Percentiles rank a stretch among this genome's conserved stretches.
phyloP scores from a whole-genome alignment of 495 filamentous ascomycete species.

The Aspergillus taichungensis region DNA sequence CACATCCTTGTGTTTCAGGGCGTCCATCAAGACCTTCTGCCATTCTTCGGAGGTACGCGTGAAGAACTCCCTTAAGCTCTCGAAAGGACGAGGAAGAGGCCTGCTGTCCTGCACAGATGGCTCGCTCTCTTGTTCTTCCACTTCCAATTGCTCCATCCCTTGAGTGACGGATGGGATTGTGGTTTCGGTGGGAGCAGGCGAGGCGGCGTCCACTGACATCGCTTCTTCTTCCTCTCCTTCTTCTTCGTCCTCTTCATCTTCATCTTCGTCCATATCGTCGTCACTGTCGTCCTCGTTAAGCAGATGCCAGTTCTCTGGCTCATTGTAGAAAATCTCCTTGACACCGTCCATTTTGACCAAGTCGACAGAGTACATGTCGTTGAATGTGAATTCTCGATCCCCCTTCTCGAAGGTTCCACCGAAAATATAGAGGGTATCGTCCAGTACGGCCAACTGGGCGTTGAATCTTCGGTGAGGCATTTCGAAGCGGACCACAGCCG shows the following conservation, averaged over 20 bases:
- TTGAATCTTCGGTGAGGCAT: constrained; percentile 87
- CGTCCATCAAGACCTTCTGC: constrained; percentile 75
- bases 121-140: constrained; percentile 46
- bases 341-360: constrained; percentile 87
- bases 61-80: constrained; percentile 88
- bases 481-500: constrained; percentile 49
- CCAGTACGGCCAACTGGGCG: constrained; percentile 79
- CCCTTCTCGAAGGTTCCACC: constrained; percentile 93
- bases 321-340: constrained; percentile 74
- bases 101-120: constrained; percentile 36
- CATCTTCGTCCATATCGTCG: constrained; percentile 60
- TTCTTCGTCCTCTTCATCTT: constrained; percentile 56
- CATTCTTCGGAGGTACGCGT: constrained; percentile 77
- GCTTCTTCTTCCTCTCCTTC: constrained; percentile 32
- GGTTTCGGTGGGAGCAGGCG: constrained; percentile 26
- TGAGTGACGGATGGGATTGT: constrained; percentile 37
- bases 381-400: constrained; percentile 87
- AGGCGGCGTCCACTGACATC: constrained; percentile 32
- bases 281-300: constrained; percentile 60
- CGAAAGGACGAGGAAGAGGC: constrained; percentile 69
- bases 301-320: constrained; percentile 80
- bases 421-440: constrained; percentile 85
- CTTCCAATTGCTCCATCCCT: constrained; percentile 54
- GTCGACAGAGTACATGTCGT: constrained; percentile 87
- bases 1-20: constrained; percentile 48